Evolutionary conservation across 805 yeast species (phyloP), one percentile per base, ranked within the genome.

Genomic region (Grigorovia jiainica): DNA sequence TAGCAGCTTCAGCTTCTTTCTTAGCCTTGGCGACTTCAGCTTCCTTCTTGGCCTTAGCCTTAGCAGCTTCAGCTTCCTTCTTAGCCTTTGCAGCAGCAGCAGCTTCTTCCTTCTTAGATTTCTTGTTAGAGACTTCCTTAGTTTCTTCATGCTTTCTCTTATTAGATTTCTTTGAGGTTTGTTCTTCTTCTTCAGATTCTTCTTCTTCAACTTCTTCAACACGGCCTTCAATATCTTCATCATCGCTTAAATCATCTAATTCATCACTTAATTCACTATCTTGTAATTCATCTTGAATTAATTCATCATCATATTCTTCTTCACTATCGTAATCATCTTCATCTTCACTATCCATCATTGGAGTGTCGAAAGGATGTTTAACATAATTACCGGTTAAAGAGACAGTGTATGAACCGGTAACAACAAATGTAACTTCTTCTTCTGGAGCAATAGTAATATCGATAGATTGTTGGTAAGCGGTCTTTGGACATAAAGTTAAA

Each of bases 381-480:
- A 92, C 82, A 68, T 82, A 87, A 80, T 92, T 90, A 72, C 99
- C 99, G 53, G 85, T 73, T 55, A 92, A 71, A 65, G 90, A 94
- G 51, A 92, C 73, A 51, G 95, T 83, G 72, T 87, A 90, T 21
- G 97, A 87, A 60, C 98, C 98, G 47, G 95, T 83, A 44, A 85
- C 97, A 59, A 87, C 95, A 60, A 92, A 92, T 71, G 73, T 79
- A 47, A 92, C 87, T 60, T 89, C 95, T 70, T 92, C 98, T 58
- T 80, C 90, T 58, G 97, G 95, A 42, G 82, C 75, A 58, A 92
- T 82, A 58, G 94, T 85, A 51, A 92, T 68, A 60, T 92, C 97
- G 43, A 92, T 64, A 43, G 94, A 71, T 73, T 90, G 97, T 73
- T 92, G 99, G 66, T 63, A 82, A 64, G 79, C 86, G 42, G 73